Conservation (phyloP, 352 stramenopile genomes). For the Phytophthora podocarpi region DNA sequence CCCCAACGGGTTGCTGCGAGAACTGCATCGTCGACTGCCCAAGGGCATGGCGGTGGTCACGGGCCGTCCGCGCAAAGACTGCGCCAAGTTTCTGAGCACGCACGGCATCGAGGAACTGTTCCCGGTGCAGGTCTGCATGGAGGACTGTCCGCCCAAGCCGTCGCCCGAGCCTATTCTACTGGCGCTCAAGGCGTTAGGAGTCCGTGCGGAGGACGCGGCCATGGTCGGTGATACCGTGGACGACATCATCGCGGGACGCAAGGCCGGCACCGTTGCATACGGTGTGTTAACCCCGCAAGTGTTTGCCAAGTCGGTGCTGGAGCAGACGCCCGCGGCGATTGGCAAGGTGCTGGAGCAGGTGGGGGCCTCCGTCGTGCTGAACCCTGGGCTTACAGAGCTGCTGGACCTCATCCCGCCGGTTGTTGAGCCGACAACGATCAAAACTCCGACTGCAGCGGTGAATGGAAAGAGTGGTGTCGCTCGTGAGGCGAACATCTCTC, state of each 20-base stretch:
- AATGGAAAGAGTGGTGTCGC: slow-evolving; percentile 3
- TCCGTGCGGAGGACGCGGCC: slow-evolving; percentile 73
- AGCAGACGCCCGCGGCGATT: slow-evolving; percentile 57
- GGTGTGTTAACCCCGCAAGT: slow-evolving; percentile 90
- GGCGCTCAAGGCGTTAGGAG: slow-evolving; percentile 85
- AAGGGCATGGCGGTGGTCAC: slow-evolving; percentile 93
- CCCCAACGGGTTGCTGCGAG: slow-evolving; percentile 80
- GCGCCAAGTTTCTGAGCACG: slow-evolving; percentile 91
- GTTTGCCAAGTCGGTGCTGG: slow-evolving; percentile 76
- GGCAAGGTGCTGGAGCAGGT: slow-evolving; percentile 53
- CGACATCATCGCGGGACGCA: slow-evolving; percentile 90
- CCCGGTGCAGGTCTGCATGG: slow-evolving; percentile 94
- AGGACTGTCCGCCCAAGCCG: slow-evolving; percentile 95
- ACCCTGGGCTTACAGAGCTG: slow-evolving; percentile 79
- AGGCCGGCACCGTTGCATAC: slow-evolving; percentile 70
- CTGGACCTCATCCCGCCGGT: slow-evolving; percentile 80
- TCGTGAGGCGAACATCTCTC: slow-evolving; percentile 56
- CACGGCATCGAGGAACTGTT: slow-evolving; percentile 90
- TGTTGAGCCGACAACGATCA: slow-evolving; percentile 14
- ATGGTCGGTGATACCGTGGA: slow-evolving; percentile 98
- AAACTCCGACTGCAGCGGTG: background rate
- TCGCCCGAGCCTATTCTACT: slow-evolving; percentile 90
- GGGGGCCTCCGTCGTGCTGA: slow-evolving; percentile 69
- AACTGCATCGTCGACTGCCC: slow-evolving; percentile 80
- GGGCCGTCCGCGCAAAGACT: slow-evolving; percentile 93